Evolutionary conservation across 768 basidiomycete genomes (phyloP), one percentile per base, ranked within the genome.

Genomic region (Mycena sanguinolenta): DNA sequence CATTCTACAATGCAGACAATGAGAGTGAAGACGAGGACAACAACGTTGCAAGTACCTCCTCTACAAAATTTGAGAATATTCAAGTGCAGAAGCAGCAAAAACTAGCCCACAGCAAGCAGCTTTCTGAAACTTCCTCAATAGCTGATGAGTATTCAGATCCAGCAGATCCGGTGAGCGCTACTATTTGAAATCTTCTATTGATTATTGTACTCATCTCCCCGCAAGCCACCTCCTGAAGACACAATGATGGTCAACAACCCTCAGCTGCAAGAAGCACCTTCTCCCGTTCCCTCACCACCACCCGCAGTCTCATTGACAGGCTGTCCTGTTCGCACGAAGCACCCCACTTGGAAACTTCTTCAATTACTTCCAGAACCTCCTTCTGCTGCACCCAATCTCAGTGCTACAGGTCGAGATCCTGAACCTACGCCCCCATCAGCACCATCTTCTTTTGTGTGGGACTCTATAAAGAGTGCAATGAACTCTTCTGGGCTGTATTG

Each of bases 291-390:
- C 1, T 4, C 21, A 23, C 46, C 46, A 5, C 12, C 54, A 19
- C 65, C 57, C 8, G 39, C 9, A 23, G 32, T 36, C n/a, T 3
- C 66, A 9, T 3, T 38, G 21, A 28, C 59, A 2, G 67, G 67
- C 9, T 61, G 67, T 12, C 61, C 54, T 1, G 44, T 50, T 16
- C 67, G 67, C 6, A 50, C 52, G 23, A 63, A 63, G 34, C 61
- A 61, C 2, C 67, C n/a, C n/a, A 69, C 67, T 0, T 69, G 67
- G 67, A 69, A 69, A 21, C 55, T 69, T 2, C 54, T 69, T 0
- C 67, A 69, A 44, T 52, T 28, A 4, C 67, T 69, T 16, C 67
- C 67, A 1, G 42, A 63, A 13, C 54, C 67, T 0, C 53, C 61
- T 3, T 28, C 61, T 12, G n/a, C 54, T 2, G 32, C 27, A 0